A percentile compares a stretch with the other conserved stretches of the same genome.
These are phyloP conservation scores for Limnanthes douglasii DNA, from an alignment of 345 rosid genomes.

Conservation along the genomic window DNA sequence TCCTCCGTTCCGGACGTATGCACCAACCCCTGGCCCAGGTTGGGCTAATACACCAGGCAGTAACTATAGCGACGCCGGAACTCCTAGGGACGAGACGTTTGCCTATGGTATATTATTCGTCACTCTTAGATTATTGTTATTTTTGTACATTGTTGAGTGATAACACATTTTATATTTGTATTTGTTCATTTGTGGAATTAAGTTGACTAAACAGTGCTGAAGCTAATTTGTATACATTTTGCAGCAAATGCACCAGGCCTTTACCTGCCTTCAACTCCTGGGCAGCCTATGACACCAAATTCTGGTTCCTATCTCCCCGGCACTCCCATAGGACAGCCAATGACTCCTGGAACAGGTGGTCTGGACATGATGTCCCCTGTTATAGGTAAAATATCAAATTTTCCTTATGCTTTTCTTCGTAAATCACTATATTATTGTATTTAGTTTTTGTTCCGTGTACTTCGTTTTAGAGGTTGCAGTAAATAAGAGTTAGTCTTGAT, in stretches of 20 bases:
- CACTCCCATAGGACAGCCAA: constrained; percentile 97
- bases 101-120: constrained; percentile 37
- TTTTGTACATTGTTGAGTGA: too few species aligned
- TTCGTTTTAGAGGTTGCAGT: too few species aligned
- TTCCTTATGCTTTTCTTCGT: too few species aligned
- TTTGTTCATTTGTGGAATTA: neutral
- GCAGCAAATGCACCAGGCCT: constrained; percentile 93
- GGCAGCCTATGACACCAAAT: constrained; percentile 93
- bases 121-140: too few species aligned
- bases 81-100: constrained; percentile 72
- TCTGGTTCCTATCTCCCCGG: constrained; percentile 85
- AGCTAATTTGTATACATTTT: constrained; percentile 9
- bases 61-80: constrained; percentile 80
- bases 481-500: too few species aligned
- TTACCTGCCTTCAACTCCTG: constrained; percentile 87
- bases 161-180: too few species aligned
- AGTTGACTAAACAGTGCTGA: neutral
- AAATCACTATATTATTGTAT: too few species aligned
- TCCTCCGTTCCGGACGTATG: constrained; percentile 77
- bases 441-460: too few species aligned
- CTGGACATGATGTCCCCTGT: constrained; percentile 89
- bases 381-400: too few species aligned
- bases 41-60: constrained; percentile 93
- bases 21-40: constrained; percentile 92
- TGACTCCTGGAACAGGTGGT: constrained; percentile 85